Conservation (phyloP, 2,329 filamentous ascomycete genomes). For the Colletotrichum sp. region DNA sequence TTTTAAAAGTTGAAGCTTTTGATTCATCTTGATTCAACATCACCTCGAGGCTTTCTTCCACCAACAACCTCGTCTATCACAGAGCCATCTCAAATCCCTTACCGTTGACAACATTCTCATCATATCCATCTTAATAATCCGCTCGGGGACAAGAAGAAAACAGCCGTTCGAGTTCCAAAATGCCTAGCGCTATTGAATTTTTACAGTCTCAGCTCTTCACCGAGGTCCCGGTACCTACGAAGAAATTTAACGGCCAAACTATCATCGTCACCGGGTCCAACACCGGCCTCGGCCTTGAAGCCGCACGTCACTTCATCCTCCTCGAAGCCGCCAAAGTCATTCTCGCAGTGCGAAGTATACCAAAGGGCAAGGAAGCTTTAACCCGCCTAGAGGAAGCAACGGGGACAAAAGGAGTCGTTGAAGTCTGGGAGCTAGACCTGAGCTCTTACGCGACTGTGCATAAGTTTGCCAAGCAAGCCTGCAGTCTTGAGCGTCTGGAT, state of each 20-base stretch:
- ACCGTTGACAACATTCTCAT: neutral
- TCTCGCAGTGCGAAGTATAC: slow-evolving; percentile 41
- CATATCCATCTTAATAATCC: neutral
- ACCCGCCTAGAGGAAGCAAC: slow-evolving; percentile 36
- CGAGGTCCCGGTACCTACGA: neutral
- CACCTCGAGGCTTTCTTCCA: neutral
- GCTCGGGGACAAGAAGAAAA: neutral
- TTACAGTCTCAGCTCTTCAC: neutral
- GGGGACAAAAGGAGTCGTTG: slow-evolving; percentile 26
- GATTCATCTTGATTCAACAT: neutral
- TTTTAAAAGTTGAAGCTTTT: rapidly evolving
- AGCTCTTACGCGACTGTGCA: slow-evolving; percentile 37
- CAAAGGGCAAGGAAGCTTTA: slow-evolving; percentile 44
- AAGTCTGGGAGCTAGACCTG: slow-evolving; percentile 51
- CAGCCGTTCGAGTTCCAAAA: neutral
- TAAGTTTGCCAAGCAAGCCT: slow-evolving; percentile 38
- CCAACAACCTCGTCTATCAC: neutral
- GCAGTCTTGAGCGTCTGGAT: slow-evolving; percentile 39
- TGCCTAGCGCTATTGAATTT: neutral
- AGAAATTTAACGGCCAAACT: neutral
- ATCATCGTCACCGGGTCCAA: slow-evolving; percentile 13
- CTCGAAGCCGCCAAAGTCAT: slow-evolving; percentile 41
- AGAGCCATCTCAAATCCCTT: neutral
- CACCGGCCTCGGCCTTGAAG: slow-evolving; percentile 1
- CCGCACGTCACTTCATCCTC: neutral